Percentiles rank a stretch among this genome's conserved stretches.
Conservation (phyloP, 768 basidiomycete species). For the Leccinum obscurum region DNA sequence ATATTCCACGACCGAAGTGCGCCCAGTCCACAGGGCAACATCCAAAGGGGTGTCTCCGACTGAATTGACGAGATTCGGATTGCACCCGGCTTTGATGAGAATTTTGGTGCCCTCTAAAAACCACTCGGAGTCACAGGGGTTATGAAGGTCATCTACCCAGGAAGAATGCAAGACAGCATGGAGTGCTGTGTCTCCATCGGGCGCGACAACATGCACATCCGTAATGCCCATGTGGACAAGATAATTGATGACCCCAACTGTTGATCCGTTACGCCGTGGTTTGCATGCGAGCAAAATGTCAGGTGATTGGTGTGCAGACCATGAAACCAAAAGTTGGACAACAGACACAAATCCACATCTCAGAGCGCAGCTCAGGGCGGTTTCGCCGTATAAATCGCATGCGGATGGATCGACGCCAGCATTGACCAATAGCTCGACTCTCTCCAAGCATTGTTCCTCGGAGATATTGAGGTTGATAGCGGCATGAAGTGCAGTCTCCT, state of each 20-base stretch:
- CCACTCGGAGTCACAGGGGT: background rate
- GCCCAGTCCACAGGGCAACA: background rate
- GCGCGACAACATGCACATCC: background rate
- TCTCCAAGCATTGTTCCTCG: background rate
- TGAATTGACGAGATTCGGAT: background rate
- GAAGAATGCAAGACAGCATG: background rate
- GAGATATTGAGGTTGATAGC: background rate
- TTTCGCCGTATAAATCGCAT: background rate
- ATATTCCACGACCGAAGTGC: background rate
- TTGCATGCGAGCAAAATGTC: background rate
- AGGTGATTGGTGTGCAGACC: background rate
- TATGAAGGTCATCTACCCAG: background rate
- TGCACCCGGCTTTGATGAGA: background rate
- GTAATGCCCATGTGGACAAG: background rate
- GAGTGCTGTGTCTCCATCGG: background rate
- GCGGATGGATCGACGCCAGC: background rate
- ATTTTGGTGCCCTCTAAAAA: background rate
- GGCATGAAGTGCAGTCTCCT: background rate
- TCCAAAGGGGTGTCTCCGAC: background rate
- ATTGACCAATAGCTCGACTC: background rate
- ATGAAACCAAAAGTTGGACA: background rate
- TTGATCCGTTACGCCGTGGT: background rate
- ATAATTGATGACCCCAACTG: background rate
- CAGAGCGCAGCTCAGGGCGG: background rate
- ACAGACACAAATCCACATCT: background rate